Conservation (phyloP, 2,329 filamentous ascomycete genomes). For the Diaporthe batatas region DNA sequence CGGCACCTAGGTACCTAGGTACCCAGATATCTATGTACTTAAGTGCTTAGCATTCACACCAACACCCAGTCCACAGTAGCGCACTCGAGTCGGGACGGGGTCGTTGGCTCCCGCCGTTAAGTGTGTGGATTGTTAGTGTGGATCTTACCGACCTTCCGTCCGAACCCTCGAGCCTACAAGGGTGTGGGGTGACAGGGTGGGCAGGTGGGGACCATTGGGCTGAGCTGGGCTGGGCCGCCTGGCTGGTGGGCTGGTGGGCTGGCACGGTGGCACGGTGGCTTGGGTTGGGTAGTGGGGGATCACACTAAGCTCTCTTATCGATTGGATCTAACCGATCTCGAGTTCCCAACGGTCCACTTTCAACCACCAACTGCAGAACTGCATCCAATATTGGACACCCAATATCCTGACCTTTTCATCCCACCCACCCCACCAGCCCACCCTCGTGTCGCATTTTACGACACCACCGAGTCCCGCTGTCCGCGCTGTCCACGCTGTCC, state of each 20-base stretch:
- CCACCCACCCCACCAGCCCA: background rate
- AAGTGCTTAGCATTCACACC: too few species aligned
- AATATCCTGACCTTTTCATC: background rate
- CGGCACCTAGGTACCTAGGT: too few species aligned
- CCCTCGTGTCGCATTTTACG: background rate
- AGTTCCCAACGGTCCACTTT: slow-evolving; percentile 20
- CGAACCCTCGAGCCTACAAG: slow-evolving; percentile 11
- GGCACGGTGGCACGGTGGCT: background rate
- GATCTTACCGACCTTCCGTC: slow-evolving; percentile 17
- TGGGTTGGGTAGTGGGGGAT: slow-evolving; percentile 8
- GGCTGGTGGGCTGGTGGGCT: too few species aligned
- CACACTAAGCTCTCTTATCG: slow-evolving; percentile 26
- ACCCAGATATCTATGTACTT: too few species aligned
- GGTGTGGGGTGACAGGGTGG: background rate
- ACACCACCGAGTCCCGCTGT: background rate
- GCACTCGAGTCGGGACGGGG: background rate
- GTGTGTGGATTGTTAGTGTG: background rate
- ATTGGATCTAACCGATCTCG: slow-evolving; percentile 26
- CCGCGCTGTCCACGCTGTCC: too few species aligned
- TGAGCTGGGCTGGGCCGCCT: too few species aligned
- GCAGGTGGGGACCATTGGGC: background rate
- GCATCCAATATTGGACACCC: slow-evolving; percentile 32
- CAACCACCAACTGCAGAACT: slow-evolving; percentile 26
- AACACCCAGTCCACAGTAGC: background rate
- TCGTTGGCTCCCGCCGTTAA: slow-evolving; percentile 30